phyloP scores from a whole-genome alignment of 2,329 filamentous ascomycete species.

The Paecilomyces sp. region DNA sequence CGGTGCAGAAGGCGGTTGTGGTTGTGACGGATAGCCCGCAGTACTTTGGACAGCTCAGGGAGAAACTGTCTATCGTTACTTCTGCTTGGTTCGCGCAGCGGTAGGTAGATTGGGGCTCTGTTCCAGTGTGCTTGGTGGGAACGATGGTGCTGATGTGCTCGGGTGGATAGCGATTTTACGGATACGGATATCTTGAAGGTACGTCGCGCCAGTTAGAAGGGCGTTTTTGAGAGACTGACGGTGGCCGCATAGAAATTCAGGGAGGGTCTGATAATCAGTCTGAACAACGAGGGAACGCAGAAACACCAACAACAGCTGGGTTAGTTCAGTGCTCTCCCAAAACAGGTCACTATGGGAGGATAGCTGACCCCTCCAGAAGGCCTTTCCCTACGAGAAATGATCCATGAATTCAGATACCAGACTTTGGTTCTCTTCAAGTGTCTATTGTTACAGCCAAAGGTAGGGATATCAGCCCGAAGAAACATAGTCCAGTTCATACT shows the following conservation, averaged over 20 bases:
- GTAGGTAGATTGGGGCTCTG: slow-evolving; percentile 30
- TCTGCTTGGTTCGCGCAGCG: slow-evolving; percentile 93
- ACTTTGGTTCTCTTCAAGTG: slow-evolving; percentile 91
- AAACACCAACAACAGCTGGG: slow-evolving; percentile 60
- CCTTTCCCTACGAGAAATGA: slow-evolving; percentile 75
- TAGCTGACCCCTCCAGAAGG: slow-evolving; percentile 31
- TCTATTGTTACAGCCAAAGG: slow-evolving; percentile 89
- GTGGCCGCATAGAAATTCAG: slow-evolving; percentile 62
- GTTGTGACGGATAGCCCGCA: slow-evolving; percentile 89
- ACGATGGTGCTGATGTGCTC: neutral
- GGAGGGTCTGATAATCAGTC: slow-evolving; percentile 64
- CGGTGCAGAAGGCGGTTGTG: slow-evolving; percentile 96
- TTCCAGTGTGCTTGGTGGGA: neutral
- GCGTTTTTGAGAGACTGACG: slow-evolving; percentile 9
- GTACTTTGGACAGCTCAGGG: slow-evolving; percentile 81
- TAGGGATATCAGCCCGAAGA: slow-evolving; percentile 29
- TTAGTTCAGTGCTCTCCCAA: neutral
- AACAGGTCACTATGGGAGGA: slow-evolving; percentile 8
- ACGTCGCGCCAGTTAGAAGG: neutral
- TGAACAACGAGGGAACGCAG: slow-evolving; percentile 60
- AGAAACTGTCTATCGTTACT: slow-evolving; percentile 84
- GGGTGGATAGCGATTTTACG: slow-evolving; percentile 61
- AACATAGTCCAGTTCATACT: neutral
- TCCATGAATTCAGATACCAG: slow-evolving; percentile 92
- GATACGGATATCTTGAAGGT: slow-evolving; percentile 80